phyloP scores from a whole-genome alignment of 2,329 filamentous ascomycete genomes.

The Diaporthe capsici region DNA sequence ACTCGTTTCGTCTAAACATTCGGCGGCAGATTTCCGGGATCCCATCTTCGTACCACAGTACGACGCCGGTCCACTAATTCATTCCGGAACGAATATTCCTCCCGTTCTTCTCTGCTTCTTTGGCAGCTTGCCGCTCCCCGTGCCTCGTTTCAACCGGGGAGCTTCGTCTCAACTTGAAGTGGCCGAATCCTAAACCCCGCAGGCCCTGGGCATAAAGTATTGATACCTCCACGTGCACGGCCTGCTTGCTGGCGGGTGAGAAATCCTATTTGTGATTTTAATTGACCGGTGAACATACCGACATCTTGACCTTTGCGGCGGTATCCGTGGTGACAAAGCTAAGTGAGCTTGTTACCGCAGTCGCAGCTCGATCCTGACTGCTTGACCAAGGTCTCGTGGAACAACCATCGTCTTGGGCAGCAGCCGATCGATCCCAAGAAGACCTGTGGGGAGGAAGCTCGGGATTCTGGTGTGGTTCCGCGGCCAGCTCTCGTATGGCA shows the following conservation, averaged over 20 bases:
- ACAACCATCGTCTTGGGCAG: constrained; percentile 19
- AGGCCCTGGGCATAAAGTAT: constrained; percentile 27
- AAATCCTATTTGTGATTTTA: constrained; percentile 25
- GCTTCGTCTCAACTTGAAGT: constrained; percentile 40
- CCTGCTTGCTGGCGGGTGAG: constrained; percentile 11
- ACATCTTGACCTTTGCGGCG: constrained; percentile 10
- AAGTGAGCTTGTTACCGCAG: constrained; percentile 7
- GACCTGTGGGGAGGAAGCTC: constrained; percentile 9
- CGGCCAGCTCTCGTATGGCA: constrained; percentile 24
- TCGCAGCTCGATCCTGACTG: constrained; percentile 6
- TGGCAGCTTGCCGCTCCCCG: constrained; percentile 32
- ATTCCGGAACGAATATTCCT: constrained; percentile 31
- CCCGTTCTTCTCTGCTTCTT: constrained; percentile 31
- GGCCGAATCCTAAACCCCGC: constrained; percentile 34
- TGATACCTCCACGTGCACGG: constrained; percentile 24
- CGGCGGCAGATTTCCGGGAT: constrained; percentile 29
- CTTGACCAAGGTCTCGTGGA: constrained; percentile 11
- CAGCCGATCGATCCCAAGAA: constrained; percentile 26
- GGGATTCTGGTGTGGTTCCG: constrained; percentile 24
- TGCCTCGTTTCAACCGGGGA: constrained; percentile 38
- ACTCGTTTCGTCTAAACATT: constrained; percentile 40
- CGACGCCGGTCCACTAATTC: constrained; percentile 28
- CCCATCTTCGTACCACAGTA: constrained; percentile 8
- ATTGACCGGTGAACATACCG: constrained; percentile 28
- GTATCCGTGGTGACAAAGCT: constrained; percentile 11